These are phyloP conservation scores for Boechera retrofracta DNA, from an alignment of 345 rosid species.

Conservation along the genomic window DNA sequence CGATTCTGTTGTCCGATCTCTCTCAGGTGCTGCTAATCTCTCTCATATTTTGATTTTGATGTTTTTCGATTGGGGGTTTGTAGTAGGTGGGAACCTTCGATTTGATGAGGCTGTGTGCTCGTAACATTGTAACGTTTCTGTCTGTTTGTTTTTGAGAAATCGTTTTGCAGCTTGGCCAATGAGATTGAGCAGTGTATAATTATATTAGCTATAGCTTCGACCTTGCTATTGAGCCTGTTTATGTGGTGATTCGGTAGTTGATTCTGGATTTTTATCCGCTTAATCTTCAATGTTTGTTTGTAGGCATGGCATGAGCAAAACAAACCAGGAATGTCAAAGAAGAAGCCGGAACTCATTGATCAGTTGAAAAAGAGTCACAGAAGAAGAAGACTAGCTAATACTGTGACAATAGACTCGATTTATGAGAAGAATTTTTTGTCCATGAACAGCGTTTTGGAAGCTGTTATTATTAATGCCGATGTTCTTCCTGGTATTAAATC, in stretches of 20 bases:
- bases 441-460: constrained; percentile 74
- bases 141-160: neutral
- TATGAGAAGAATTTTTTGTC: constrained; percentile 86
- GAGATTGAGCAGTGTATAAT: neutral
- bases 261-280: neutral
- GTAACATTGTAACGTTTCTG: neutral
- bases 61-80: neutral
- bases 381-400: constrained; percentile 72
- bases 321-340: constrained; percentile 60
- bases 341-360: constrained; percentile 66
- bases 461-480: constrained; percentile 66
- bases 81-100: constrained; percentile 1
- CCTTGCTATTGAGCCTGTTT: neutral
- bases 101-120: constrained; percentile 25
- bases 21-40: constrained; percentile 59
- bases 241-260: constrained; percentile 6
- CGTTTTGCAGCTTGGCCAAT: constrained; percentile 6
- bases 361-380: constrained; percentile 67
- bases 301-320: constrained; percentile 85
- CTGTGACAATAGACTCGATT: constrained; percentile 77
- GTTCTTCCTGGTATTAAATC: constrained; percentile 69
- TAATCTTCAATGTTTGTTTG: neutral
- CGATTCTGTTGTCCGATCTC: constrained; percentile 83
- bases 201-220: constrained; percentile 5
- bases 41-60: constrained; percentile 14